Conservation (phyloP, 2,329 filamentous ascomycete genomes). For the Scedosporium boydii region DNA sequence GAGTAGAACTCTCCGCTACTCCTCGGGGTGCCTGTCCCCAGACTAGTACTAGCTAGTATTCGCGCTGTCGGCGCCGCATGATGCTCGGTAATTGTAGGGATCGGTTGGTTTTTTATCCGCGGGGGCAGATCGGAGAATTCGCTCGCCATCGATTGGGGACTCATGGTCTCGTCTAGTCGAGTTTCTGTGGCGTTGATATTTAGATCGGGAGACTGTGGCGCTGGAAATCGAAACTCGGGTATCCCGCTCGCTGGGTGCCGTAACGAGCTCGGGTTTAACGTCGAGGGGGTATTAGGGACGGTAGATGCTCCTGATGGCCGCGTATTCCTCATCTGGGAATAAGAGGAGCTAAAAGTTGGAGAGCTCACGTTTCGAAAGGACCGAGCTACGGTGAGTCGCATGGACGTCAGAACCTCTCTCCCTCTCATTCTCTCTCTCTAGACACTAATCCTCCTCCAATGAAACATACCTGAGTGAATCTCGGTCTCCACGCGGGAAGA, state of each 20-base stretch:
- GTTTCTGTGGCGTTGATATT: constrained; percentile 17
- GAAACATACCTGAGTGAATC: constrained; percentile 28
- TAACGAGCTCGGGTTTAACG: constrained; percentile 27
- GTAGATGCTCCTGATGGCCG: constrained; percentile 32
- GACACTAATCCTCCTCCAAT: constrained; percentile 23
- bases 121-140: constrained; percentile 27
- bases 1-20: constrained; percentile 95
- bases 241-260: constrained; percentile 17
- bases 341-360: constrained; percentile 43
- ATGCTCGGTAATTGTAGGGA: constrained; percentile 48
- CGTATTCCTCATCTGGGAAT: constrained; percentile 27
- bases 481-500: constrained; percentile 33
- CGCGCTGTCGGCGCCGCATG: constrained; percentile 39
- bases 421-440: constrained; percentile 12
- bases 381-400: constrained; percentile 19
- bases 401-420: background rate
- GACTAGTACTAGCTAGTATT: constrained; percentile 69
- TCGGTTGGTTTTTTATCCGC: constrained; percentile 32
- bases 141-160: constrained; percentile 22
- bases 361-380: constrained; percentile 36
- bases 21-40: constrained; percentile 63
- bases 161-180: constrained; percentile 28
- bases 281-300: constrained; percentile 33
- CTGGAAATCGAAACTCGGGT: constrained; percentile 49
- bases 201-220: constrained; percentile 27